phyloP scores from a whole-genome alignment of 768 basidiomycete genomes.

The Cystoderma amianthinum region DNA sequence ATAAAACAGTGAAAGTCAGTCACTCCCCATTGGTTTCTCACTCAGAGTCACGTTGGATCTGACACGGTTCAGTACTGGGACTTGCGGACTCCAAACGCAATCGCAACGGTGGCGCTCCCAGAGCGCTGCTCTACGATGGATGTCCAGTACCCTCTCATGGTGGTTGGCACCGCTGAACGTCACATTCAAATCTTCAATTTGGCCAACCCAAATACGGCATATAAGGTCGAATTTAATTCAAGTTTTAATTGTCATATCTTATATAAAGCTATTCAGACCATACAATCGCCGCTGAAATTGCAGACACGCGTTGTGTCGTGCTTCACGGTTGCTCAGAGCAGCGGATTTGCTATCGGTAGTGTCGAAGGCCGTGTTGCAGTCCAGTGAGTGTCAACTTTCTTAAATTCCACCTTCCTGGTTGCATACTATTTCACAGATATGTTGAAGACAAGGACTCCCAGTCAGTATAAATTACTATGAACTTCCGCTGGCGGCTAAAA shows the following conservation, averaged over 20 bases:
- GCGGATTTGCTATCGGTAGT: constrained; percentile 80
- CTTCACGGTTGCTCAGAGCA: constrained; percentile 59
- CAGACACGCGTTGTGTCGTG: constrained; percentile 85
- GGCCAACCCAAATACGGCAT: constrained; percentile 69
- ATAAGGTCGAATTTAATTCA: constrained; percentile 47
- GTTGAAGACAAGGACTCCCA: constrained; percentile 77
- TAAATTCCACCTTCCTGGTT: constrained; percentile 1
- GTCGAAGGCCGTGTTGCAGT: constrained; percentile 92
- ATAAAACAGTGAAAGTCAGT: constrained; percentile 88
- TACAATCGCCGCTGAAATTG: constrained; percentile 86
- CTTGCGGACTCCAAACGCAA: constrained; percentile 65
- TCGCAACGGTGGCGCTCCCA: constrained; percentile 76
- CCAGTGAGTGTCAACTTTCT: constrained; percentile 55
- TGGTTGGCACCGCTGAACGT: constrained; percentile 89
- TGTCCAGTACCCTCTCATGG: constrained; percentile 75
- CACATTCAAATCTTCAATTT: constrained; percentile 89
- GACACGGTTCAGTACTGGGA: constrained; percentile 77
- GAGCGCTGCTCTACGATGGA: constrained; percentile 90
- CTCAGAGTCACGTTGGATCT: too few species aligned
- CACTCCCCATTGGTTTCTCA: too few species aligned
- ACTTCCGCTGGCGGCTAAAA: too few species aligned
- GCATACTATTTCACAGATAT: constrained; percentile 45
- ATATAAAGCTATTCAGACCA: constrained; percentile 40
- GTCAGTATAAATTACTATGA: constrained; percentile 28
- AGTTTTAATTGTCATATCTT: not conserved